Evolutionary conservation across 2,329 filamentous ascomycete species (phyloP).

Genomic region (Fusarium cicatricum): DNA sequence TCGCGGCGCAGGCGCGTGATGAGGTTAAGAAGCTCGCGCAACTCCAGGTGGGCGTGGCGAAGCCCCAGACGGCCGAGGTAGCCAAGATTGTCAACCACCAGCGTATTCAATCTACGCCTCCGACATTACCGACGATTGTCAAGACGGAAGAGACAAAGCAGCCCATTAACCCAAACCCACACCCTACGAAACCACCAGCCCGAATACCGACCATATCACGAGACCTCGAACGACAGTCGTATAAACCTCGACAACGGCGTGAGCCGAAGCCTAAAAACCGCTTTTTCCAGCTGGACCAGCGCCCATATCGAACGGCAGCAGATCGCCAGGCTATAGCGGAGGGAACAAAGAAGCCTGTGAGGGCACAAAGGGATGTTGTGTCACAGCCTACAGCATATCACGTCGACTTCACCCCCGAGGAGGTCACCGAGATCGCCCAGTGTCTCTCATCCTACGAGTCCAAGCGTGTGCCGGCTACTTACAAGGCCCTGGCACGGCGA

Average conservation of each 20-base stretch:
- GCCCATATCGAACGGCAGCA: slow-evolving; percentile 40
- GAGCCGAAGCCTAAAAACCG: slow-evolving; percentile 20
- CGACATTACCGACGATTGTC: background rate
- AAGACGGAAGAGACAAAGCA: background rate
- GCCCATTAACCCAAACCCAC: background rate
- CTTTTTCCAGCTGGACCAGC: slow-evolving; percentile 24
- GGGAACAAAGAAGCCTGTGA: slow-evolving; percentile 28
- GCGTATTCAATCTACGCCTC: background rate
- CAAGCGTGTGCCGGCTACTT: slow-evolving; percentile 20
- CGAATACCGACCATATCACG: background rate
- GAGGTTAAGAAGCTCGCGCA: slow-evolving; percentile 33
- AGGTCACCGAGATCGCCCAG: slow-evolving; percentile 45
- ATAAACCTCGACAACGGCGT: slow-evolving; percentile 20
- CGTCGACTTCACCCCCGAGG: slow-evolving; percentile 55
- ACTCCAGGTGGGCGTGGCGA: slow-evolving; percentile 31
- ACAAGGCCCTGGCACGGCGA: slow-evolving; percentile 30
- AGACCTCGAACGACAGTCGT: slow-evolving; percentile 12
- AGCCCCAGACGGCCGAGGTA: background rate
- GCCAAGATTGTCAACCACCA: slow-evolving; percentile 18
- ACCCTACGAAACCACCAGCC: background rate
- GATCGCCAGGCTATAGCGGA: slow-evolving; percentile 42
- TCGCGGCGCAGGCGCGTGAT: slow-evolving; percentile 24
- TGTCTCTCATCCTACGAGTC: slow-evolving; percentile 29
- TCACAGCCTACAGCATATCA: slow-evolving; percentile 47
- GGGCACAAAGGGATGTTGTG: background rate